Conservation (phyloP, 148 eudicot species). For the Nepenthes mirabilis region DNA sequence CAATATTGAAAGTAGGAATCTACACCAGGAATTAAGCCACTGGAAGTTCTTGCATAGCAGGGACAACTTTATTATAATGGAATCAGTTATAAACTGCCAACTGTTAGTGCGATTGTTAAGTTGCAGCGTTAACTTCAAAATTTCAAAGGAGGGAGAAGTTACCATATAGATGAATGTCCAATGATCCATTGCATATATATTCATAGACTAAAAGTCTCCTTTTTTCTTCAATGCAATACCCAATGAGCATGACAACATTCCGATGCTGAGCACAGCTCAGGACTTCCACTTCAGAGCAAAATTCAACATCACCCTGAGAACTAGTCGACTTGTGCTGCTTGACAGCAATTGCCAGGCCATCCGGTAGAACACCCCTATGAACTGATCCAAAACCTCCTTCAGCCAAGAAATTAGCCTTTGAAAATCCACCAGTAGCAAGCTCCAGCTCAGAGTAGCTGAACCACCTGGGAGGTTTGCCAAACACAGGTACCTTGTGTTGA, state of each 20-base stretch:
- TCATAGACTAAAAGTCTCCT: conserved; percentile 53
- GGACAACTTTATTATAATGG: no score
- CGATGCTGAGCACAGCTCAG: conserved; percentile 63
- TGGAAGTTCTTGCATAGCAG: no score
- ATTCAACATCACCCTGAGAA: conserved; percentile 51
- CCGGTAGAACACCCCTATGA: conserved; percentile 45
- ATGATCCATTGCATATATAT: conserved; percentile 47
- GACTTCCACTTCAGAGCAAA: conserved; percentile 57
- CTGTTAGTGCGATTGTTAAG: no score
- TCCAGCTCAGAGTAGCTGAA: conserved; percentile 80
- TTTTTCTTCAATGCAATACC: conserved; percentile 50
- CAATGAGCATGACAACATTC: conserved; percentile 54
- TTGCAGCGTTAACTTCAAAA: background rate
- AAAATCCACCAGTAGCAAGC: conserved; percentile 78
- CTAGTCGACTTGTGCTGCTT: conserved; percentile 56
- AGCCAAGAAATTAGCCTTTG: conserved; percentile 74
- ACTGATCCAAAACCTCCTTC: conserved; percentile 74
- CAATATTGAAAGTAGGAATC: background rate
- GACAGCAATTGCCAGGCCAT: conserved; percentile 55
- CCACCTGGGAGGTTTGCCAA: conserved; percentile 90
- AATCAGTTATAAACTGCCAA: no score
- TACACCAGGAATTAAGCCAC: background rate
- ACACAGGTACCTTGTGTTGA: conserved; percentile 75
- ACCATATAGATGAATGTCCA: conserved; percentile 53
- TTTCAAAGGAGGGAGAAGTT: background rate